phyloP scores from a whole-genome alignment of 148 eudicot genomes.

The Linanthus parryae region DNA sequence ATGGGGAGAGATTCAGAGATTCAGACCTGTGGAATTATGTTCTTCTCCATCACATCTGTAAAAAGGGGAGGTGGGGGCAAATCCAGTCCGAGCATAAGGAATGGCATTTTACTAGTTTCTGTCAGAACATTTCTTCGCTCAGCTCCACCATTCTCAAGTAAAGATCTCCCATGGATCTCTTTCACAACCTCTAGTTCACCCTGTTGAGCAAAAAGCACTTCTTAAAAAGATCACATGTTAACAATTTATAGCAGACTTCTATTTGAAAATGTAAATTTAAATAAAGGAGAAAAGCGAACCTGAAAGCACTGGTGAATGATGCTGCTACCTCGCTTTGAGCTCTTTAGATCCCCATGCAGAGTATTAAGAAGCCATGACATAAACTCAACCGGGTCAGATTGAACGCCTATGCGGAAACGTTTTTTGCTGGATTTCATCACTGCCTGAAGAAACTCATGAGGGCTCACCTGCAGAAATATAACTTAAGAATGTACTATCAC shows the following conservation, averaged over 20 bases:
- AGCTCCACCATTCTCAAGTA: conserved; percentile 35
- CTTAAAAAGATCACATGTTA: neutral
- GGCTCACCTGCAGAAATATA: conserved; percentile 68
- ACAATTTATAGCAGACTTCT: conserved; percentile 4
- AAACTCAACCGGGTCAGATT: conserved; percentile 95
- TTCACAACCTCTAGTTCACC: conserved; percentile 94
- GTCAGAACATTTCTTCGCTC: conserved; percentile 25
- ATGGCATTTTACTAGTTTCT: conserved; percentile 84
- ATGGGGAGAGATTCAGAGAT: too few relatives aligned
- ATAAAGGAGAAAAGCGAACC: conserved; percentile 33
- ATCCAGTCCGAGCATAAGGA: conserved; percentile 95
- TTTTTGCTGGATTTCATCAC: conserved; percentile 93
- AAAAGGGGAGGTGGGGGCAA: conserved; percentile 96
- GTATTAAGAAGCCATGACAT: conserved; percentile 95
- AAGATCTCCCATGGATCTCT: conserved; percentile 46
- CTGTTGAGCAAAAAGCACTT: conserved; percentile 24
- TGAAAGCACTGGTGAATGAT: conserved; percentile 90
- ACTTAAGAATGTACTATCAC: neutral
- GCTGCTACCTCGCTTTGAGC: conserved; percentile 59
- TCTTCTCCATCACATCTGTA: conserved; percentile 91
- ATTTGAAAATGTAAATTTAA: neutral
- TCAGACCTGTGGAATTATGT: conserved; percentile 91
- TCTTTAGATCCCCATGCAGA: conserved; percentile 66
- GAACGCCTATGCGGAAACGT: conserved; percentile 75
- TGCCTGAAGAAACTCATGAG: conserved; percentile 97